Evolutionary conservation across 1,284 basidiomycete genomes (phyloP).

Genomic region (Trichosporon sp.): DNA sequence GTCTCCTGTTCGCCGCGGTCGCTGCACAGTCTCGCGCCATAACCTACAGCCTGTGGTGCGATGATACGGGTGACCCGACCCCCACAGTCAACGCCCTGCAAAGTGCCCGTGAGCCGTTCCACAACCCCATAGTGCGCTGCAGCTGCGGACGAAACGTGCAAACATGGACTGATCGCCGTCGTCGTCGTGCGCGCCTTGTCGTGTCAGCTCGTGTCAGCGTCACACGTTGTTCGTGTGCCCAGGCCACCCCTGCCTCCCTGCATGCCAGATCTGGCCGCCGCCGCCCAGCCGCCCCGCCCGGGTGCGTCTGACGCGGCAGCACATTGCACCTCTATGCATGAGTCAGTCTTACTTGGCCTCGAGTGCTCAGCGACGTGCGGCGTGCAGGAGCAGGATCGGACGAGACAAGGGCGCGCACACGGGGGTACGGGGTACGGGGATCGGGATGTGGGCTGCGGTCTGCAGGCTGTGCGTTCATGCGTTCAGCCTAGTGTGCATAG

Average conservation of each 20-base stretch:
- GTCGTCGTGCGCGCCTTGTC: not conserved
- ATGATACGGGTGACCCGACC: not conserved
- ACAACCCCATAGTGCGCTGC: not conserved
- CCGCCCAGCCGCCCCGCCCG: too few species aligned
- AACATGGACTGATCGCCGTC: not conserved
- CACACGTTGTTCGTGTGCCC: not conserved
- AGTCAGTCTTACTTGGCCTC: not conserved
- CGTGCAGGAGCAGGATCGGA: not conserved
- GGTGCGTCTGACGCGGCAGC: not conserved
- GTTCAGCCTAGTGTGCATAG: not conserved
- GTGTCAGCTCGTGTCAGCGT: not conserved
- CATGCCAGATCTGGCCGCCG: not conserved
- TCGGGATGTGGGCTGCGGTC: not conserved
- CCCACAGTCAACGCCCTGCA: too few species aligned
- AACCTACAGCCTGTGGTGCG: not conserved
- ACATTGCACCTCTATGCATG: not conserved
- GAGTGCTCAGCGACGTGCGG: not conserved
- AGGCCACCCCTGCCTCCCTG: not conserved
- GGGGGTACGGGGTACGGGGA: too few species aligned
- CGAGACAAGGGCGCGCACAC: not conserved
- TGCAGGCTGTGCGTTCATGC: too few species aligned
- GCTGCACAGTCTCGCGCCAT: not conserved
- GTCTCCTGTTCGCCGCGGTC: too few species aligned
- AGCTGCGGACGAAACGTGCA: not conserved
- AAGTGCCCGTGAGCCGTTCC: too few species aligned